Conservation (phyloP, 257 asterid species). For the Solanum dulcamara region DNA sequence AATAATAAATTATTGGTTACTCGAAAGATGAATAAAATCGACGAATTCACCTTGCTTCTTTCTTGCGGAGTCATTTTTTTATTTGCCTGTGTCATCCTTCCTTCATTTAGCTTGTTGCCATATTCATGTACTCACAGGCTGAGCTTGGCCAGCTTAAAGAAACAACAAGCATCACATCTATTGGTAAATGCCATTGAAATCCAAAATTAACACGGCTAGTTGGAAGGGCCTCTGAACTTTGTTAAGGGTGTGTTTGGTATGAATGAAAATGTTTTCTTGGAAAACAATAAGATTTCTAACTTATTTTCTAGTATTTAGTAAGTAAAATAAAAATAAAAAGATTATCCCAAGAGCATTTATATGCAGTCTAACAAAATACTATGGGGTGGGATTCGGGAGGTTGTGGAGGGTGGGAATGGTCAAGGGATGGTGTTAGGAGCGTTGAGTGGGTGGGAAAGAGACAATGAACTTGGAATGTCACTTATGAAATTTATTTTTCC, state of each 20-base stretch:
- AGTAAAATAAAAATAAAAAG: not conserved
- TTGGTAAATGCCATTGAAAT: not conserved
- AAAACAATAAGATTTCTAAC: not conserved
- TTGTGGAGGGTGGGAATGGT: not conserved
- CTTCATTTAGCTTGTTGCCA: not conserved
- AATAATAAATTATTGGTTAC: not conserved
- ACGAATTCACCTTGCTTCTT: not conserved
- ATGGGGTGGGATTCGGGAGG: not conserved
- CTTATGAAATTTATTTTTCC: not conserved
- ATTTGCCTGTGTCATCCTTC: not conserved
- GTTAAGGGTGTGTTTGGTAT: not conserved
- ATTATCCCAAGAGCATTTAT: not conserved
- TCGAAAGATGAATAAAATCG: not conserved
- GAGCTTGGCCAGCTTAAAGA: conserved; percentile 1
- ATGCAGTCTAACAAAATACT: not conserved
- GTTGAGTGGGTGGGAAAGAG: not conserved
- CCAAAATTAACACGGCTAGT: not conserved
- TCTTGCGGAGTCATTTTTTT: not conserved
- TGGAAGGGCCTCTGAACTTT: not conserved
- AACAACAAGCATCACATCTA: conserved; percentile 1
- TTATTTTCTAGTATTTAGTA: not conserved
- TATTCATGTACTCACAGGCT: not conserved
- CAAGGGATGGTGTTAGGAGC: not conserved
- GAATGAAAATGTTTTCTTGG: not conserved
- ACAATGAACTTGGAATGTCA: not conserved